Evolutionary conservation across 352 stramenopile species (phyloP), one percentile per base, ranked within the genome.

Genomic region (Phytophthora pini): DNA sequence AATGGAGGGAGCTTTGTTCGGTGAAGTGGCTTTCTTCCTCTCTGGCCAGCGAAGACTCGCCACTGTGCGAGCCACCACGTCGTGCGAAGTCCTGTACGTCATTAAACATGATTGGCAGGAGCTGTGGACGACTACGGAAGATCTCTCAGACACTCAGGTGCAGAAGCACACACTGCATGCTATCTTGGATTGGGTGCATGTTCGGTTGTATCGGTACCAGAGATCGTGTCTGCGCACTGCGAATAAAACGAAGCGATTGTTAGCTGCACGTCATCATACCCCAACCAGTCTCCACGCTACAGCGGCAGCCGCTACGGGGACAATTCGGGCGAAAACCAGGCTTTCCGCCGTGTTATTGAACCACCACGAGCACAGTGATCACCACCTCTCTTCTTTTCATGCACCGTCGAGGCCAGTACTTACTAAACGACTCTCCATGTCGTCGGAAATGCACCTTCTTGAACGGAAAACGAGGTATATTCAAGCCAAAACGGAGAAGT

Each of bases 21-120:
- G 85, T 0, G 85, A 93, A 57, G 44, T 92, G 12, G 79, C 73
- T 2, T 90, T 93, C 59, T 92, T 93, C 48, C 27, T 94, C 2
- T 70, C 79, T 0, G 53, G 58, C 0, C 83, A 93, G 26, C 77
- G 70, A n/a, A 74, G 85, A 1, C 71, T 89, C 22, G 85, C 83
- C 15, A 89, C 74, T 0, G 83, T 93, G 8, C 78, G 81, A 26
- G 81, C 85, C 0, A 82, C 74, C 0, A 84, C 76, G 3, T 79
- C 80, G 0, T 93, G 83, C 36, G 84, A 91, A 51, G 75, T 93
- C 1, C 55, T 93, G 0, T 71, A 87, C 52, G 77, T 93, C 9
- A 74, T 76, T 3, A 90, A 88, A 43, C 59, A 84, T 29, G 66
- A 77, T 8, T 93, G 84, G 84, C 55, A 85, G 29, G 80, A 90